Evolutionary conservation across 2,329 filamentous ascomycete genomes (phyloP).

Genomic region (Sporothrix euskadiensis): DNA sequence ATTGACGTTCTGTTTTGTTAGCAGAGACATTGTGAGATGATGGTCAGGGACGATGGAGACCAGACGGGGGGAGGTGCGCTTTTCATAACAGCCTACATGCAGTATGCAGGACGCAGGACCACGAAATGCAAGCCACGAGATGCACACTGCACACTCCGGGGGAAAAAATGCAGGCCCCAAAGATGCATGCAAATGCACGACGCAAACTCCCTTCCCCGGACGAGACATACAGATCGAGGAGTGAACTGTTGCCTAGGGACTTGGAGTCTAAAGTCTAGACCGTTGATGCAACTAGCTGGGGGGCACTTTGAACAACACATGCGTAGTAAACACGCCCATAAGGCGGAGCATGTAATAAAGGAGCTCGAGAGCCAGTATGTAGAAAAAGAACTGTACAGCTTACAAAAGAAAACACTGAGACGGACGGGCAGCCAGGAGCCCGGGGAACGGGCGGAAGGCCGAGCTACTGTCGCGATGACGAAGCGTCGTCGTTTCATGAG

Average conservation of each 20-base stretch:
- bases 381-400: not conserved
- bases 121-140: not conserved
- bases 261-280: not conserved
- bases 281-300: not conserved
- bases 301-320: not conserved
- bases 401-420: not conserved
- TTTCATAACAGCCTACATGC: not conserved
- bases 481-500: not conserved
- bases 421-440: not conserved
- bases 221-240: not conserved
- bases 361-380: not conserved
- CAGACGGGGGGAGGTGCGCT: not conserved
- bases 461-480: not conserved
- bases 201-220: not conserved
- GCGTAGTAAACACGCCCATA: not conserved
- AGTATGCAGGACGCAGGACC: constrained; percentile 3
- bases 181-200: constrained; percentile 3
- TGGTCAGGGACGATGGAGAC: constrained; percentile 10
- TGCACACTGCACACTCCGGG: not conserved
- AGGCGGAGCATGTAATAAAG: constrained; percentile 6
- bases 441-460: not conserved
- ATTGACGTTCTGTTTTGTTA: not conserved
- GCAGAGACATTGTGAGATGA: not conserved
- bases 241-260: not conserved
- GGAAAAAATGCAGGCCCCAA: not conserved